Evolutionary conservation across 2,329 filamentous ascomycete genomes (phyloP).

Genomic region (Ceratocystis alfenasii): DNA sequence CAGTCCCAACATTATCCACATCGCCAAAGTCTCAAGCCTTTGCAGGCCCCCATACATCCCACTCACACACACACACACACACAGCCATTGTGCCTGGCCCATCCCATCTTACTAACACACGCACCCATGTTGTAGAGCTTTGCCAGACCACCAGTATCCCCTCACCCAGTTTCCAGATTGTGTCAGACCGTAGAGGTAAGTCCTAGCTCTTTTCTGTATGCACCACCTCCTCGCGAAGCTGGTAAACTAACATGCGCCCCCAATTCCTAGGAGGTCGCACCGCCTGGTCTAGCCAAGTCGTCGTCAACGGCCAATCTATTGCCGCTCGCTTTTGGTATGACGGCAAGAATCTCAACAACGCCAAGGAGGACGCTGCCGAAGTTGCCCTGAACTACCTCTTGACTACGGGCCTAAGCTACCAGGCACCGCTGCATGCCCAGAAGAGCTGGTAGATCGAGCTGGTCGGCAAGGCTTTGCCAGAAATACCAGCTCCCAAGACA

Average conservation of each 20-base stretch:
- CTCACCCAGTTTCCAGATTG: conserved; percentile 53
- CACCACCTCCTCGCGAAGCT: not conserved
- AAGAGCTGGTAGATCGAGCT: not conserved
- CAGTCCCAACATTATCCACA: not conserved
- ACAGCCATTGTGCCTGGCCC: too few species aligned
- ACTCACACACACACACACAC: too few species aligned
- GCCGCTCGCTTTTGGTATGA: conserved; percentile 85
- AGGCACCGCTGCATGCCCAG: not conserved
- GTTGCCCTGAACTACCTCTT: conserved; percentile 52
- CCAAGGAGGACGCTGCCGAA: conserved; percentile 83
- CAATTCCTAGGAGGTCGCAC: conserved; percentile 61
- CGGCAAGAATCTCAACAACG: conserved; percentile 75
- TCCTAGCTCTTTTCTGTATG: conserved; percentile 21
- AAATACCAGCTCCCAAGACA: not conserved
- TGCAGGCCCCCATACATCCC: too few species aligned
- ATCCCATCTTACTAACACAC: conserved; percentile 8
- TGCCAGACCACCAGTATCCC: conserved; percentile 44
- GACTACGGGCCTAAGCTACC: not conserved
- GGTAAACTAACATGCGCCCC: conserved; percentile 13
- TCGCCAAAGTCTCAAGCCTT: too few species aligned
- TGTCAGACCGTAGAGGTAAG: conserved; percentile 64
- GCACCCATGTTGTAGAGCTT: conserved; percentile 35
- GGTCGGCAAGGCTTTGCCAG: not conserved
- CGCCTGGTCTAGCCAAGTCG: conserved; percentile 75
- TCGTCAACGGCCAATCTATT: conserved; percentile 52